phyloP scores from a whole-genome alignment of 139 green algal genomes.

The Ettlia oleoabundans region DNA sequence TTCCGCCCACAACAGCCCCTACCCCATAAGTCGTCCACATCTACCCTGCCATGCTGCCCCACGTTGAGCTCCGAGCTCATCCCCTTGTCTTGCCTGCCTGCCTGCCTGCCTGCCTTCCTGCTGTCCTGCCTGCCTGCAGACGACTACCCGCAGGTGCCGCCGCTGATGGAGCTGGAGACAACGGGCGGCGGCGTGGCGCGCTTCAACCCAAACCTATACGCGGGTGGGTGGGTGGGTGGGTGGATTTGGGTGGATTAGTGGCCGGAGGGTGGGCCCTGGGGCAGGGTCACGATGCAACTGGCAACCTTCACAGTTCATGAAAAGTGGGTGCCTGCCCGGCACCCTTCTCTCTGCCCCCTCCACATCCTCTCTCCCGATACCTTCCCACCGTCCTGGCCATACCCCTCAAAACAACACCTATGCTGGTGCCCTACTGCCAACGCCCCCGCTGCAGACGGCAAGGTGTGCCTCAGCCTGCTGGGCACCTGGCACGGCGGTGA shows the following conservation, averaged over 20 bases:
- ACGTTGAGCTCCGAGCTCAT: background rate
- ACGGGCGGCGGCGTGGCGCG: slow-evolving; percentile 75
- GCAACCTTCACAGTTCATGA: too few species aligned
- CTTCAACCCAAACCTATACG: slow-evolving; percentile 92
- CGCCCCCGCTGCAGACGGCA: slow-evolving; percentile 60
- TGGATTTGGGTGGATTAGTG: too few species aligned
- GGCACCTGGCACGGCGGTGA: slow-evolving; percentile 76
- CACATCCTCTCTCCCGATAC: too few species aligned
- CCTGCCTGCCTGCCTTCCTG: background rate
- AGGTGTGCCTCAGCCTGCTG: slow-evolving; percentile 78
- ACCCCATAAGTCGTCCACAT: too few species aligned
- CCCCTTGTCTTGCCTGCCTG: background rate
- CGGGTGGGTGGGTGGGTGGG: slow-evolving; percentile 76
- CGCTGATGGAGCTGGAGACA: slow-evolving; percentile 73
- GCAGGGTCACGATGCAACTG: too few species aligned
- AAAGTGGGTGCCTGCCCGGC: too few species aligned
- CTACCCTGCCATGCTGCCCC: background rate
- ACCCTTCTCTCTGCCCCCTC: too few species aligned
- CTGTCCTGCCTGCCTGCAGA: background rate
- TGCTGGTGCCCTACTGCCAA: slow-evolving; percentile 62
- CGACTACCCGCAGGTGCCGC: slow-evolving; percentile 80
- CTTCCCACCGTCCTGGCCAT: too few species aligned
- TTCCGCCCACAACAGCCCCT: too few species aligned
- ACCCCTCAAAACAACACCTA: too few species aligned
- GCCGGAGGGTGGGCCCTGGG: too few species aligned